phyloP scores from a whole-genome alignment of 202 grass and related monocot species.

The Setaria italica region DNA sequence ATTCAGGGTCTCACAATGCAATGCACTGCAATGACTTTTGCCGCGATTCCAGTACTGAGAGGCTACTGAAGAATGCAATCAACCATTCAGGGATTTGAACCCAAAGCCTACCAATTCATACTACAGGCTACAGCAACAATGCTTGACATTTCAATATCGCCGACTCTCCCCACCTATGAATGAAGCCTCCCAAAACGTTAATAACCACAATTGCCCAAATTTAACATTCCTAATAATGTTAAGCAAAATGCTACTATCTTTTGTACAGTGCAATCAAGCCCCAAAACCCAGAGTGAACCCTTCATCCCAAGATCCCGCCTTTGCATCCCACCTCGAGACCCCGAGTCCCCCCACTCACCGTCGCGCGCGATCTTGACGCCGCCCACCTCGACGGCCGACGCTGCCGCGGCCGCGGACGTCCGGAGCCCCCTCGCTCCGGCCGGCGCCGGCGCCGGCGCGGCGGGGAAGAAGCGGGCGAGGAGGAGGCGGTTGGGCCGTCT shows the following conservation, averaged over 20 bases:
- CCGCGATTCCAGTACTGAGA: not conserved
- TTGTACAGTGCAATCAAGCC: not conserved
- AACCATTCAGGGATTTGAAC: not conserved
- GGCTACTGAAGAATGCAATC: not conserved
- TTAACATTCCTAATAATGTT: not conserved
- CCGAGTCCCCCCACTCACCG: conserved; percentile 46
- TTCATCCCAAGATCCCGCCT: conserved; percentile 43
- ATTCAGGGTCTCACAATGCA: not conserved
- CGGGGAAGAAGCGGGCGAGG: conserved; percentile 40
- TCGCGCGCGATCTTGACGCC: conserved; percentile 83
- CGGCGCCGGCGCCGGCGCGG: conserved; percentile 5
- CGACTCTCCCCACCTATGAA: not conserved
- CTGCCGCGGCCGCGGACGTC: conserved; percentile 36
- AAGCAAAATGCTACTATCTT: not conserved
- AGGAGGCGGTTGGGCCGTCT: conserved; percentile 24
- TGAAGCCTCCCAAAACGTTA: not conserved
- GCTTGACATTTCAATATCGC: not conserved
- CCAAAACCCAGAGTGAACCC: conserved; percentile 27
- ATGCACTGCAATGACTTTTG: not conserved
- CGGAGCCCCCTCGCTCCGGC: conserved; percentile 19
- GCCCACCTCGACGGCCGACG: conserved; percentile 67
- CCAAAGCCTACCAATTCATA: conserved; percentile 14
- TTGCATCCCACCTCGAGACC: not conserved
- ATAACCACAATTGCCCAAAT: not conserved
- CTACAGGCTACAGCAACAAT: not conserved